Conservation (phyloP, 768 basidiomycete species). For the Lactarius deliciosus region DNA sequence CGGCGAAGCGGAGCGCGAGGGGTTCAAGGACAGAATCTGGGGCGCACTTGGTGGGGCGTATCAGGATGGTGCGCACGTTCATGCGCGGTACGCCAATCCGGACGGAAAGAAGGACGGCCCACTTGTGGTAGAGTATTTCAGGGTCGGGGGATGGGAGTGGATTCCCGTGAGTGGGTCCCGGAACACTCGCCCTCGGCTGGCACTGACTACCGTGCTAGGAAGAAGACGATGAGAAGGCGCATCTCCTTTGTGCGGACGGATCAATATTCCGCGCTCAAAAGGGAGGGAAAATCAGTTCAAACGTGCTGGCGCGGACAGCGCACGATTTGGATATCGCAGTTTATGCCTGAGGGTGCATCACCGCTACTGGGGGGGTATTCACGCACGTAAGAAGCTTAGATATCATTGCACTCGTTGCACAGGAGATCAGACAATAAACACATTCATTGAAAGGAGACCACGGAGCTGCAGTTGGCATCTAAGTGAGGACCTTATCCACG, state of each 20-base stretch:
- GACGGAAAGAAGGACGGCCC: conserved; percentile 48
- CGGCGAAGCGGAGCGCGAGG: conserved; percentile 41
- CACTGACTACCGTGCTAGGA: conserved; percentile 45
- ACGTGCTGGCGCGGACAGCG: conserved; percentile 39
- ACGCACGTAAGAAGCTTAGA: not conserved
- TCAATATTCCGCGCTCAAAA: conserved; percentile 59
- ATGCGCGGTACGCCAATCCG: conserved; percentile 51
- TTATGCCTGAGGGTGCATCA: conserved; percentile 41
- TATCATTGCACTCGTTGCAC: conserved; percentile 12
- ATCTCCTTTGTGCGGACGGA: conserved; percentile 80
- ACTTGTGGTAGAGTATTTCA: conserved; percentile 71
- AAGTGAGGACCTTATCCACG: conserved; percentile 49
- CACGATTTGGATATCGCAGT: conserved; percentile 44
- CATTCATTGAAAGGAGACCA: not conserved
- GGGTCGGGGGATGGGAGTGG: conserved; percentile 87
- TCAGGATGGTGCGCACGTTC: conserved; percentile 67
- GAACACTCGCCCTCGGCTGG: not conserved
- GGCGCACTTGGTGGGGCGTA: conserved; percentile 70
- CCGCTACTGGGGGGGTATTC: not conserved
- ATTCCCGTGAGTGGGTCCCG: conserved; percentile 55
- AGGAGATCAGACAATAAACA: not conserved
- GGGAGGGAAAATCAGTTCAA: conserved; percentile 58
- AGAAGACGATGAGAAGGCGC: conserved; percentile 56
- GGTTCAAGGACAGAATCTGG: conserved; percentile 55
- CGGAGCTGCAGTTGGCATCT: not conserved